Conservation (phyloP, 768 basidiomycete genomes). For the Rubroboletus pulcherrimus region DNA sequence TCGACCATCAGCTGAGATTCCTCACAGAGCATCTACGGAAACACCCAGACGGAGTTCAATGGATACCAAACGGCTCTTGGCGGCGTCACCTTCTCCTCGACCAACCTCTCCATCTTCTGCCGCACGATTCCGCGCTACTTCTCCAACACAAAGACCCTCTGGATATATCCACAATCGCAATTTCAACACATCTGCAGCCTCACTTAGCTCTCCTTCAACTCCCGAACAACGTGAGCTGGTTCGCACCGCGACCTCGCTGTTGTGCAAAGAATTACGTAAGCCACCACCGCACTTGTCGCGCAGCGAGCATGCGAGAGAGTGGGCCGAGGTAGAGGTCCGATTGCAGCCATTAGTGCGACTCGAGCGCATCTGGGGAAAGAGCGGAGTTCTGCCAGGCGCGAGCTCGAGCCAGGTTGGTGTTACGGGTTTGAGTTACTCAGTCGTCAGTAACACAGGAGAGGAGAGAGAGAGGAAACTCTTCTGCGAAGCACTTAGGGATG, state of each 20-base stretch:
- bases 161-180: slow-evolving; percentile 52
- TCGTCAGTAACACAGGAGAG: slow-evolving; percentile 54
- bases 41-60: slow-evolving; percentile 15
- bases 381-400: slow-evolving; percentile 40
- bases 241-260: slow-evolving; percentile 55
- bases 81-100: slow-evolving; percentile 32
- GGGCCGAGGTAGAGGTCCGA: slow-evolving; percentile 73
- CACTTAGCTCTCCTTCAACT: slow-evolving; percentile 46
- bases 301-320: slow-evolving; percentile 52
- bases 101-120: slow-evolving; percentile 43
- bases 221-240: slow-evolving; percentile 66
- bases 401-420: slow-evolving; percentile 39
- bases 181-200: slow-evolving; percentile 57
- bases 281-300: slow-evolving; percentile 55
- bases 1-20: slow-evolving; percentile 38
- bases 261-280: slow-evolving; percentile 64
- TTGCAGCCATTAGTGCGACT: slow-evolving; percentile 57
- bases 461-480: slow-evolving; percentile 74
- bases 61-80: slow-evolving; percentile 26
- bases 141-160: slow-evolving; percentile 41
- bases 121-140: slow-evolving; percentile 41
- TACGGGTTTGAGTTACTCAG: slow-evolving; percentile 30
- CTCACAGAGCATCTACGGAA: slow-evolving; percentile 32
- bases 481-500: slow-evolving; percentile 74
- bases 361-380: slow-evolving; percentile 77